phyloP scores from a whole-genome alignment of 2,329 filamentous ascomycete genomes.

The Zymoseptoria pseudotritici region DNA sequence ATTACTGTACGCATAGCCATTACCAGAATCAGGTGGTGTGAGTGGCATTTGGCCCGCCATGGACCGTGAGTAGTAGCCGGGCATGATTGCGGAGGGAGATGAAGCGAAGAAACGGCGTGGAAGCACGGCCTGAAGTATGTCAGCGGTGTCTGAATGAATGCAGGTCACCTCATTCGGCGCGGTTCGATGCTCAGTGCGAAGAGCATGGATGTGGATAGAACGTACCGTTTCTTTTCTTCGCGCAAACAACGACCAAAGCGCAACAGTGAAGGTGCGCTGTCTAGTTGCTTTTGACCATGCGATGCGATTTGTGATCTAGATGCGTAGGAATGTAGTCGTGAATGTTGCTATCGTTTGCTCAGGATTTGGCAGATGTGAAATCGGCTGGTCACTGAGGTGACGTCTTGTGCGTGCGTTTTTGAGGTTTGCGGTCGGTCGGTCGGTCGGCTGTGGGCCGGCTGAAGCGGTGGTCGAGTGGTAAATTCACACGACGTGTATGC shows the following conservation, averaged over 20 bases:
- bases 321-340: not conserved
- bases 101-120: constrained; percentile 38
- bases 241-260: not conserved
- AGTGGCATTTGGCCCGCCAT: constrained; percentile 37
- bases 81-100: constrained; percentile 38
- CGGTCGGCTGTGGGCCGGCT: constrained; percentile 2
- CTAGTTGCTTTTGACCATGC: constrained; percentile 19
- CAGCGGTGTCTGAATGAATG: constrained; percentile 1
- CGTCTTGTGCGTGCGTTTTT: not conserved
- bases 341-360: constrained; percentile 6
- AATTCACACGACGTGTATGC: not conserved
- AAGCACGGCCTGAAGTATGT: constrained; percentile 26
- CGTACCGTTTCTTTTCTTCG: not conserved
- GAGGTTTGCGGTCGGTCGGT: constrained; percentile 6
- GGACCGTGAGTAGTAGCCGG: constrained; percentile 41
- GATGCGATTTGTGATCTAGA: constrained; percentile 9
- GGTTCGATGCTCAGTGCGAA: not conserved
- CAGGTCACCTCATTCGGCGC: not conserved
- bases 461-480: not conserved
- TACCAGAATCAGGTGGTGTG: constrained; percentile 44
- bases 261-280: not conserved
- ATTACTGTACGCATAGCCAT: constrained; percentile 30
- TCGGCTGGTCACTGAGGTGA: not conserved
- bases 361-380: constrained; percentile 2
- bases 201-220: not conserved